A percentile compares a stretch with the other conserved stretches of the same genome.
Conservation (phyloP, 2,329 filamentous ascomycete species). For the Capronia americana region DNA sequence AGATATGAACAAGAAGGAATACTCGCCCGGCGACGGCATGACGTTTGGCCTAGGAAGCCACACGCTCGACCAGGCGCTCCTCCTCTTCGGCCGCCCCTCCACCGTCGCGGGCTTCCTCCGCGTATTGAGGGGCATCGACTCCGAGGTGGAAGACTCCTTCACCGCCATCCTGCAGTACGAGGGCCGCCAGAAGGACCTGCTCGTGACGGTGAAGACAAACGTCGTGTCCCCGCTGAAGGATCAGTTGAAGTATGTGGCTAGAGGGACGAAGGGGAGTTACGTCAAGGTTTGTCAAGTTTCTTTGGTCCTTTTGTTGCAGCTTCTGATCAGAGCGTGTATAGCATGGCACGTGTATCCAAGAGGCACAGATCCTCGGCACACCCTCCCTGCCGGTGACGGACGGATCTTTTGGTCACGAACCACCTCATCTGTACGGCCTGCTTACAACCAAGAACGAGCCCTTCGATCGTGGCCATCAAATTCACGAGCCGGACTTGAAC, state of each 20-base stretch:
- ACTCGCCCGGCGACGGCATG: conserved; percentile 69
- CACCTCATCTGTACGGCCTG: conserved; percentile 62
- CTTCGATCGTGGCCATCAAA: conserved; percentile 19
- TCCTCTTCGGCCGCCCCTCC: conserved; percentile 71
- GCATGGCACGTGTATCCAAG: conserved; percentile 60
- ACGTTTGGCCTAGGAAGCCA: conserved; percentile 76
- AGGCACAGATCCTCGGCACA: conserved; percentile 72
- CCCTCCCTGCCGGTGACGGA: conserved; percentile 65
- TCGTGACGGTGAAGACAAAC: conserved; percentile 72
- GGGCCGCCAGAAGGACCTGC: conserved; percentile 54
- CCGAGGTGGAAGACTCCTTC: conserved; percentile 55
- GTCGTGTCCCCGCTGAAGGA: conserved; percentile 70
- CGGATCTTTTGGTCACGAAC: conserved; percentile 69
- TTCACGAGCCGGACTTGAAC: conserved; percentile 14
- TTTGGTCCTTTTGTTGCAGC: background rate
- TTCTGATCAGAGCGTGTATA: conserved; percentile 3
- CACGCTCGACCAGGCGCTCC: conserved; percentile 74
- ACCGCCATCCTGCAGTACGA: conserved; percentile 72
- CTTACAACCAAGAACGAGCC: conserved; percentile 49
- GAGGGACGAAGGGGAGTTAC: conserved; percentile 75
- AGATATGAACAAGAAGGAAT: conserved; percentile 57
- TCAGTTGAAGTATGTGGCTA: conserved; percentile 77
- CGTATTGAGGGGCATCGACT: conserved; percentile 66
- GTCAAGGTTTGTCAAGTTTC: conserved; percentile 58
- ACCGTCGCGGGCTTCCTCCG: conserved; percentile 70